Percentiles rank a stretch among this genome's conserved stretches.
phyloP scores from a whole-genome alignment of 192 early-diverging fungal genomes.

The Coemansia sp. region DNA sequence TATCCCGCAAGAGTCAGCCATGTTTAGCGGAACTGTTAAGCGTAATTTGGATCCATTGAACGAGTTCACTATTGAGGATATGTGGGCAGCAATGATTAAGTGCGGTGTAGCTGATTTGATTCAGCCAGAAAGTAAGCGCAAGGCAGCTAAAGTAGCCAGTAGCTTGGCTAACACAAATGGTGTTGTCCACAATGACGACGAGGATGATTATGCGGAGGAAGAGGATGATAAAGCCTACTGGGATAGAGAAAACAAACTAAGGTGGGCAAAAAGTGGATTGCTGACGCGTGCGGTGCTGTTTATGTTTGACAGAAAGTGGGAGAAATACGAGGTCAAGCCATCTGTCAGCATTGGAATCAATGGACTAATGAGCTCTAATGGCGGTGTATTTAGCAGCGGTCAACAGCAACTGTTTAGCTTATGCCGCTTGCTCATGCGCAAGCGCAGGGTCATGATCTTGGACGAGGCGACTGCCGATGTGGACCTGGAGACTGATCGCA shows the following conservation, averaged over 20 bases:
- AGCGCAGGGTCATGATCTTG: constrained; percentile 60
- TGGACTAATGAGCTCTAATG: constrained; percentile 5
- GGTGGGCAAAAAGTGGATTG: neutral
- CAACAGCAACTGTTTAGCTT: constrained; percentile 69
- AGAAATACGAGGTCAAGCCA: neutral
- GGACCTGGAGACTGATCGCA: constrained; percentile 37
- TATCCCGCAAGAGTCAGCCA: constrained; percentile 67
- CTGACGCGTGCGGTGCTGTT: neutral
- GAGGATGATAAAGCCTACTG: neutral
- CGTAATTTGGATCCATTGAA: constrained; percentile 70
- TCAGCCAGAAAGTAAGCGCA: neutral
- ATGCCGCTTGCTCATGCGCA: constrained; percentile 59
- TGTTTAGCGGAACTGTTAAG: constrained; percentile 64
- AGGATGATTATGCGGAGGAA: constrained; percentile 35
- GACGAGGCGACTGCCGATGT: constrained; percentile 73
- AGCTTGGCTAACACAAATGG: neutral
- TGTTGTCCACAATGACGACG: neutral
- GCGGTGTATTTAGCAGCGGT: constrained; percentile 47
- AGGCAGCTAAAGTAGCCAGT: neutral
- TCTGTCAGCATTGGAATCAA: neutral
- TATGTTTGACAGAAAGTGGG: neutral
- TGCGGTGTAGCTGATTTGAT: constrained; percentile 7
- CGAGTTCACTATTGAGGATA: constrained; percentile 53
- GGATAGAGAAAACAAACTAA: neutral
- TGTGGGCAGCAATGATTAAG: constrained; percentile 64